phyloP scores from a whole-genome alignment of 148 eudicot species.

The Polygonum aviculare region DNA sequence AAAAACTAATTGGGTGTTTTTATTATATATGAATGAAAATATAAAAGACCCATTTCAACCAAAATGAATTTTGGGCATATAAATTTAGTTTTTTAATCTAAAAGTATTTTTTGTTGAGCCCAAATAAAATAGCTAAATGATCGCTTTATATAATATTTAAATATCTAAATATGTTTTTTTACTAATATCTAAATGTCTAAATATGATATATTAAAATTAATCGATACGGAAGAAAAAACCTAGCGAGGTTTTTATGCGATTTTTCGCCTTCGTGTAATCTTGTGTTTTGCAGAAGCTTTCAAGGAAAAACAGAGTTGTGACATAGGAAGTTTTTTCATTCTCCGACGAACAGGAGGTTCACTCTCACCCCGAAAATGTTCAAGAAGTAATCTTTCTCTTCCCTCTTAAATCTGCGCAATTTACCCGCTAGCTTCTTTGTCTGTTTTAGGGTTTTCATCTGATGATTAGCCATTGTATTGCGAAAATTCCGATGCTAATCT shows the following conservation, averaged over 20 bases:
- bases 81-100: no score
- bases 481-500: not conserved
- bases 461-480: not conserved
- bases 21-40: no score
- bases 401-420: not conserved
- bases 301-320: not conserved
- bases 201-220: no score
- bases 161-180: no score
- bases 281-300: not conserved
- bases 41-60: no score
- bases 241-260: not conserved
- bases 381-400: slow-evolving; percentile 5
- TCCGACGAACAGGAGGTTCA: not conserved
- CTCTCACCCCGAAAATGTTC: slow-evolving; percentile 5
- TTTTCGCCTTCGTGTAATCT: not conserved
- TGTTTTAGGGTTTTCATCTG: not conserved
- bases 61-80: no score
- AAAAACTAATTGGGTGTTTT: no score
- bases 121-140: no score
- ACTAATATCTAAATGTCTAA: no score
- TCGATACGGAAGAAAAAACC: no score
- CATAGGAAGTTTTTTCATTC: not conserved
- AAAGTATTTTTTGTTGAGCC: no score
- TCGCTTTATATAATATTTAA: no score
- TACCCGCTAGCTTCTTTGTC: not conserved